Percentiles rank a stretch among this genome's conserved stretches.
These are phyloP conservation scores for Chalciporus pseudorubinellus DNA, from an alignment of 768 basidiomycete species.

Conservation along the genomic window DNA sequence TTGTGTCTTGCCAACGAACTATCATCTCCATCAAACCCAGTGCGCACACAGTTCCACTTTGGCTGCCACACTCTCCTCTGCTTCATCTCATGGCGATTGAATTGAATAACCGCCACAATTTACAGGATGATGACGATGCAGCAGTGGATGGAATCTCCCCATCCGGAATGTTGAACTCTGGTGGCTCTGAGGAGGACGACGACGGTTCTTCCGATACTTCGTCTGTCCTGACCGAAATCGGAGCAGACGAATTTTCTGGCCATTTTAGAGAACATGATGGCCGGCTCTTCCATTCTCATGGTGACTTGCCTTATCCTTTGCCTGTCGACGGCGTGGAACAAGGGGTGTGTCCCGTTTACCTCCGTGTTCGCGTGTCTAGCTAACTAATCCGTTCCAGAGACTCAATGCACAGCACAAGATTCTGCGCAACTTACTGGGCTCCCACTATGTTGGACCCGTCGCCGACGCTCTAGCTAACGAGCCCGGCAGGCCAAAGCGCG, in stretches of 20 bases:
- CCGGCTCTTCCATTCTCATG: conserved; percentile 68
- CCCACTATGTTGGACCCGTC: conserved; percentile 61
- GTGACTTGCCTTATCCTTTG: conserved; percentile 62
- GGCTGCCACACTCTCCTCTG: background rate
- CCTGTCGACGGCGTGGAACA: conserved; percentile 73
- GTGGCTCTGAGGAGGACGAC: conserved; percentile 29
- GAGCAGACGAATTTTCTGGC: conserved; percentile 50
- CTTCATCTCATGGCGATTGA: conserved; percentile 28
- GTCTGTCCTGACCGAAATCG: conserved; percentile 46
- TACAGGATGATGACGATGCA: conserved; percentile 18
- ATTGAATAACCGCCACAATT: conserved; percentile 21
- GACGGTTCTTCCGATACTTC: conserved; percentile 41
- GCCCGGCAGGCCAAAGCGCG: conserved; percentile 45
- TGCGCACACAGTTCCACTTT: conserved; percentile 13
- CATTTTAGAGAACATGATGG: conserved; percentile 59
- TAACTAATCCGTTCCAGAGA: conserved; percentile 39
- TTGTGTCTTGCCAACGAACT: conserved; percentile 37
- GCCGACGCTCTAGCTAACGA: conserved; percentile 44
- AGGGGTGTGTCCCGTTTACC: conserved; percentile 42
- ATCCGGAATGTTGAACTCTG: conserved; percentile 6
- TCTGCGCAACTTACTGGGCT: conserved; percentile 50
- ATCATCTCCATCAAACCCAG: conserved; percentile 30
- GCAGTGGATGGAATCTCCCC: conserved; percentile 11
- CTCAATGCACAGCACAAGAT: conserved; percentile 49
- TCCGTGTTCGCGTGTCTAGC: background rate